phyloP scores from a whole-genome alignment of 2,329 filamentous ascomycete species.

The Phaeosphaeria sp. region DNA sequence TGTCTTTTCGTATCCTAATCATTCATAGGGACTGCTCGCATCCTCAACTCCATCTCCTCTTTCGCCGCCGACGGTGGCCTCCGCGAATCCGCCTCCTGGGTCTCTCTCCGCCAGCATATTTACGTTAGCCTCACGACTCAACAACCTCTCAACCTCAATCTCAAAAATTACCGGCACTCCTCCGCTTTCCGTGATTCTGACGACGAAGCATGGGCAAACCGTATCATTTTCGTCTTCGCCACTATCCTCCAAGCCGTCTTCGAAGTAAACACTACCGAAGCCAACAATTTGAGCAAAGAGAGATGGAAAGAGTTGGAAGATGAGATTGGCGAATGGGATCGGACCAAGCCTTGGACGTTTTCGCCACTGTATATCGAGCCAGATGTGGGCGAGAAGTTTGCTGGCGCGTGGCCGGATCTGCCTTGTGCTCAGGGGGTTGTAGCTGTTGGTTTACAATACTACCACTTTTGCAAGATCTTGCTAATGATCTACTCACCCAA shows the following conservation, averaged over 20 bases:
- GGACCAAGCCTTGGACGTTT: slow-evolving; percentile 41
- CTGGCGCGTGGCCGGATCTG: slow-evolving; percentile 30
- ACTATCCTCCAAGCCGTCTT: slow-evolving; percentile 37
- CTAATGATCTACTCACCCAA: slow-evolving; percentile 39
- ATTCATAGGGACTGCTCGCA: slow-evolving; percentile 46
- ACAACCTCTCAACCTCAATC: slow-evolving; percentile 38
- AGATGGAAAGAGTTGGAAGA: slow-evolving; percentile 36
- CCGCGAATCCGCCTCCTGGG: slow-evolving; percentile 51
- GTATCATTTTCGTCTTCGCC: slow-evolving; percentile 41
- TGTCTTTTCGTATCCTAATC: too few species aligned
- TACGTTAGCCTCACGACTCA: slow-evolving; percentile 49
- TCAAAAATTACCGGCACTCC: slow-evolving; percentile 40
- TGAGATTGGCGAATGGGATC: slow-evolving; percentile 42
- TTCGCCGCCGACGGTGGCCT: slow-evolving; percentile 50
- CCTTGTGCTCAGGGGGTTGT: slow-evolving; percentile 32
- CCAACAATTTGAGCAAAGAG: slow-evolving; percentile 28
- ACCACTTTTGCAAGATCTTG: slow-evolving; percentile 41
- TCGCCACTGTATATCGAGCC: slow-evolving; percentile 28
- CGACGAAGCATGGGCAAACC: slow-evolving; percentile 41
- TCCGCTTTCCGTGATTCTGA: slow-evolving; percentile 38
- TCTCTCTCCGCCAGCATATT: slow-evolving; percentile 51
- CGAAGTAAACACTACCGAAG: slow-evolving; percentile 18
- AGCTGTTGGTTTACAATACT: slow-evolving; percentile 38
- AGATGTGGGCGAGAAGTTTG: slow-evolving; percentile 30
- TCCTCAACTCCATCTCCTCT: slow-evolving; percentile 48